Evolutionary conservation across 2,329 filamentous ascomycete genomes (phyloP), one percentile per base, ranked within the genome.

Genomic region (Magnaporthiopsis poae): DNA sequence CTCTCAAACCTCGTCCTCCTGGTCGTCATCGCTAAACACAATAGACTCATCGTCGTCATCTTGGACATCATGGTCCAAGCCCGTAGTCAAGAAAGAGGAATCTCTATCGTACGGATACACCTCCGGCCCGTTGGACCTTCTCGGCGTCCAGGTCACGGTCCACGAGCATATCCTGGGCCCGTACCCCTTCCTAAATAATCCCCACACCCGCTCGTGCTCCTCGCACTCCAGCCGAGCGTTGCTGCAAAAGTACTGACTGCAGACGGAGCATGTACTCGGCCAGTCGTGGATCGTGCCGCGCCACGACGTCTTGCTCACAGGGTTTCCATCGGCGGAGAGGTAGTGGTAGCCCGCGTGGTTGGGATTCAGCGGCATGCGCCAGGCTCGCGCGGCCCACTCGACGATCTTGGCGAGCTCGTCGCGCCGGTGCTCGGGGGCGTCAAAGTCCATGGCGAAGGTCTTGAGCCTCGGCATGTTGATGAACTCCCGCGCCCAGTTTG

Each of bases 381-480:
- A 61, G 21, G 64, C 39, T 21, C 56, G 29, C 15, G 60, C 59
- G 2, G 31, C 64, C 56, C 56, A 65, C 31, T 61, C 31, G 29
- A 65, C 56, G 7, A 65, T 65, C 11, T 15, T 15, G 11, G 56
- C 56, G 29, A 65, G 64, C 56, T 61, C 21, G 9, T 39, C 56
- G 15, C 29, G 63, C 56, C 35, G 36, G 25, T 60, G 39, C 31
- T 65, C 25, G 15, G 29, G 60, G 21, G 63, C 25, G 31, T 65
- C 63, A 36, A 65, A 65, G 21, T 65, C 63, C 63, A 65, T 65
- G 56, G 52, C 61, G 63, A 65, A 61, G 64, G 64, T 65, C n/a
- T 65, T 59, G 15, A 65, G 59, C 31, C 39, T 39, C n/a, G 56
- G 56, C 64, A 65, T 61, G 56, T 61, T 61, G 56, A 65, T 15